A percentile compares a stretch with the other conserved stretches of the same genome.
Conservation (phyloP, 2,329 filamentous ascomycete species). For the Curvularia spicifera region DNA sequence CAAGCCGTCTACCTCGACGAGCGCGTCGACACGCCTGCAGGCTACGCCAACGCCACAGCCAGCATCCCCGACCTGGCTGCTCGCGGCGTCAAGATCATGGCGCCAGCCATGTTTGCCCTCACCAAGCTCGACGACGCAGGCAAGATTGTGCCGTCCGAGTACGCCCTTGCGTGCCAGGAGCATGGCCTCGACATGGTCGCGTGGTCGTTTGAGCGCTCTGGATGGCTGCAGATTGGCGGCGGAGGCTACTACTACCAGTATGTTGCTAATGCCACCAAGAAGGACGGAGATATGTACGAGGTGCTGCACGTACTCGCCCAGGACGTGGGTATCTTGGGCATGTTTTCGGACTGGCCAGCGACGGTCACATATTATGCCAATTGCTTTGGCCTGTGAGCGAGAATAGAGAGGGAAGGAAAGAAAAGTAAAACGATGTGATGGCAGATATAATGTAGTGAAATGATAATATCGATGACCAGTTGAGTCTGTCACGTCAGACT, state of each 20-base stretch:
- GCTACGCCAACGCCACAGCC: slow-evolving; percentile 61
- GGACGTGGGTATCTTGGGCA: slow-evolving; percentile 65
- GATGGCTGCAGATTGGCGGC: slow-evolving; percentile 61
- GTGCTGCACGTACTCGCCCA: slow-evolving; percentile 69
- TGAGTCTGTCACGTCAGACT: no score
- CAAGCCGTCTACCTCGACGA: slow-evolving; percentile 72
- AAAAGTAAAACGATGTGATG: slow-evolving; percentile 1
- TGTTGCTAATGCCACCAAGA: slow-evolving; percentile 58
- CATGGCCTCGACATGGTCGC: slow-evolving; percentile 69
- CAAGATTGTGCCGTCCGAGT: slow-evolving; percentile 67
- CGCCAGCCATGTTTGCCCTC: slow-evolving; percentile 68
- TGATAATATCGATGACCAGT: not conserved
- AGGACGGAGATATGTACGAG: slow-evolving; percentile 69
- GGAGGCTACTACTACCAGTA: slow-evolving; percentile 51
- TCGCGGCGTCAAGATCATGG: slow-evolving; percentile 67
- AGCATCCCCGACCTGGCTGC: slow-evolving; percentile 63
- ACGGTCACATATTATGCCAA: slow-evolving; percentile 75
- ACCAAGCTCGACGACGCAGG: slow-evolving; percentile 58
- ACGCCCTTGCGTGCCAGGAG: slow-evolving; percentile 66
- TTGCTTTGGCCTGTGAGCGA: slow-evolving; percentile 60
- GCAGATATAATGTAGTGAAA: not conserved
- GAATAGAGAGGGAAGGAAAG: not conserved
- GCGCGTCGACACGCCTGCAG: slow-evolving; percentile 58
- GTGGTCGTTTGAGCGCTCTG: slow-evolving; percentile 72
- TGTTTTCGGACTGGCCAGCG: slow-evolving; percentile 74